Evolutionary conservation across 805 yeast species (phyloP), one percentile per base, ranked within the genome.

Genomic region (Hagleromyces aurorensis): DNA sequence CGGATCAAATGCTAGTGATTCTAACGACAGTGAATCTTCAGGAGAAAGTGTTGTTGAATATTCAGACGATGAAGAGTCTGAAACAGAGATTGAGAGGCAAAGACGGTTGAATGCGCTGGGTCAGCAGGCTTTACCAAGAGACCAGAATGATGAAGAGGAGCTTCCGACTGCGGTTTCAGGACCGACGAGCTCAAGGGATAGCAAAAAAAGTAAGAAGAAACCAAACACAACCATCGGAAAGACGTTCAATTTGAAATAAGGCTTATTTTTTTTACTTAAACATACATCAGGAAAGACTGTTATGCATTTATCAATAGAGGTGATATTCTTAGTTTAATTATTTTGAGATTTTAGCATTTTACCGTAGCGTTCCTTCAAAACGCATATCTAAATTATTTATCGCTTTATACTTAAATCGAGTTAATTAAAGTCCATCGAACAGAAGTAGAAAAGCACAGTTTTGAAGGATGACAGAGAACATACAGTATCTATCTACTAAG

Each of bases 81-180:
- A 79, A 50, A 77, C 85, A 0, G 78, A 65, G n/a, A 72, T 75
- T 14, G 87, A 80, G 50, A 67, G 71, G 33, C 61, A 63, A 21
- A 68, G 87, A 44, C 65, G 87, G 35, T 52, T 80, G 33, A 69
- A 71, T 4, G 78, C 78, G 0, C 55, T 72, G 36, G 78, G 78
- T 3, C 52, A 56, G 25, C 49, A 54, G 13, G 45, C 57, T 6
- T 62, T 59, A 3, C 55, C 60, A 16, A 60, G 69, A 35, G 51
- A 59, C 28, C 60, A 57, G 10, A 66, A 63, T 28, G 74, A 70
- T 43, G 77, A 72, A 32, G 77, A 72, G 41, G 69, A 62, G 14
- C 55, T 37, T 4, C 43, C 43, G 4, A 32, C 37, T 1, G 35
- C 36, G 1, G 20, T 21, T 7, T 31, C 27, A 11, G 29, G 41